Evolutionary conservation across 257 asterid species (phyloP).

Genomic region (Petunia axillaris): DNA sequence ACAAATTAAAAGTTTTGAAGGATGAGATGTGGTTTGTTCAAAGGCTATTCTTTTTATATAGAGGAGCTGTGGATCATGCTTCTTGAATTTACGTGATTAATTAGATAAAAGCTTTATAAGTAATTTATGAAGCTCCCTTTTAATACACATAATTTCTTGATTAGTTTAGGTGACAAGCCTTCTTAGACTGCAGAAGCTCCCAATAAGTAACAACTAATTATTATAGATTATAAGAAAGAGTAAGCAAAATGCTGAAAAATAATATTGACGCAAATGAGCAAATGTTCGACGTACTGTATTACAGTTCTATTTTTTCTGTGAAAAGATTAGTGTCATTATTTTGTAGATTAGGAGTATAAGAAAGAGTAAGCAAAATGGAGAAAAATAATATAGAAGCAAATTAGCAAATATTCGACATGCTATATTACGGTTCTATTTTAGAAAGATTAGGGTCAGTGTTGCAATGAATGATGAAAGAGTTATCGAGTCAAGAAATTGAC

Average conservation of each 20-base stretch:
- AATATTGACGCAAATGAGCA: no score
- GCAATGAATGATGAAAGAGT: no score
- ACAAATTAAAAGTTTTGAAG: background rate
- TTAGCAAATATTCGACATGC: no score
- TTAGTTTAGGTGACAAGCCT: slow-evolving; percentile 5
- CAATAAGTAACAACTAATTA: background rate
- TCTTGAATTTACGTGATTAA: slow-evolving; percentile 7
- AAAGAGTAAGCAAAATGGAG: no score
- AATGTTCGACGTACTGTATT: no score
- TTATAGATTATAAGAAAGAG: background rate
- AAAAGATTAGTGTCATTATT: no score
- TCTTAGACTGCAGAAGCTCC: background rate
- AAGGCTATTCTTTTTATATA: slow-evolving; percentile 7
- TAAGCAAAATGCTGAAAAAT: background rate
- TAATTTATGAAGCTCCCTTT: slow-evolving; percentile 13
- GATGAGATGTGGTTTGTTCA: background rate
- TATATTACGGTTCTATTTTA: no score
- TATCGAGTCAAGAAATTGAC: no score
- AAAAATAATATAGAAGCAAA: no score
- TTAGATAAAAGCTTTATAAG: slow-evolving; percentile 5
- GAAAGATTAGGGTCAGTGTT: no score
- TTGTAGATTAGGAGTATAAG: no score
- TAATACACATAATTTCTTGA: slow-evolving; percentile 18
- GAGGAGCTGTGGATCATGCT: background rate
- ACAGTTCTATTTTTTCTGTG: no score